A percentile compares a stretch with the other conserved stretches of the same genome.
Evolutionary conservation across 2,329 filamentous ascomycete species (phyloP).

Genomic region (Leptographium radiaticola): DNA sequence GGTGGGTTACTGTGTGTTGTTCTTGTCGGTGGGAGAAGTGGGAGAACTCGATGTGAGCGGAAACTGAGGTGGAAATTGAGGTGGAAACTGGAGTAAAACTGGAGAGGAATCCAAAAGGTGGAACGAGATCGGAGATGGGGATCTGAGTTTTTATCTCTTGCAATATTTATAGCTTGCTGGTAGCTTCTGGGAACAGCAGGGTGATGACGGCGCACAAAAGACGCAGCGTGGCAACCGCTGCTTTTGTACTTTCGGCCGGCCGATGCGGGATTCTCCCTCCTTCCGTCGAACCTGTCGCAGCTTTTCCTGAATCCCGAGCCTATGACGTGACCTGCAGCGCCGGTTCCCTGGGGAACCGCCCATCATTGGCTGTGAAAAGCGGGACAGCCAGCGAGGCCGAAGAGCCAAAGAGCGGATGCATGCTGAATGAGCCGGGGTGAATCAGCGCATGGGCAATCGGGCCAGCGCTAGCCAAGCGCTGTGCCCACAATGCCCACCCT

Average conservation of each 20-base stretch:
- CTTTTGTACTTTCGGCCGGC: background rate
- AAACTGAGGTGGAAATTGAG: too few species aligned
- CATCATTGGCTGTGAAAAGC: background rate
- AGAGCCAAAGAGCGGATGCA: background rate
- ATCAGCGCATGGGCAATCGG: background rate
- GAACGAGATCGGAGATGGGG: too few species aligned
- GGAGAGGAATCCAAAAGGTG: too few species aligned
- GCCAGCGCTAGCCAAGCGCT: background rate
- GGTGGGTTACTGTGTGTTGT: constrained; percentile 2
- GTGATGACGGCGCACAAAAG: background rate
- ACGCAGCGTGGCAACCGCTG: background rate
- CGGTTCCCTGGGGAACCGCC: constrained; percentile 14
- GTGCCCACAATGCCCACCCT: background rate
- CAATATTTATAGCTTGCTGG: too few species aligned
- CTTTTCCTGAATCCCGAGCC: background rate
- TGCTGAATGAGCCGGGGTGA: background rate
- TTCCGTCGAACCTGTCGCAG: background rate
- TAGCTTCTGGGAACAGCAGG: background rate
- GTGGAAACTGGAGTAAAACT: too few species aligned
- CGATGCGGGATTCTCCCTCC: background rate
- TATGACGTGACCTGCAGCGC: constrained; percentile 9
- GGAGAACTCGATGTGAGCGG: background rate
- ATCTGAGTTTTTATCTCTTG: background rate
- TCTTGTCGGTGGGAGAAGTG: background rate
- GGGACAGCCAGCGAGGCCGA: background rate